Base-by-base conservation (phyloP, 257 asterid genomes). In the Plectranthus barbatus region DNA sequence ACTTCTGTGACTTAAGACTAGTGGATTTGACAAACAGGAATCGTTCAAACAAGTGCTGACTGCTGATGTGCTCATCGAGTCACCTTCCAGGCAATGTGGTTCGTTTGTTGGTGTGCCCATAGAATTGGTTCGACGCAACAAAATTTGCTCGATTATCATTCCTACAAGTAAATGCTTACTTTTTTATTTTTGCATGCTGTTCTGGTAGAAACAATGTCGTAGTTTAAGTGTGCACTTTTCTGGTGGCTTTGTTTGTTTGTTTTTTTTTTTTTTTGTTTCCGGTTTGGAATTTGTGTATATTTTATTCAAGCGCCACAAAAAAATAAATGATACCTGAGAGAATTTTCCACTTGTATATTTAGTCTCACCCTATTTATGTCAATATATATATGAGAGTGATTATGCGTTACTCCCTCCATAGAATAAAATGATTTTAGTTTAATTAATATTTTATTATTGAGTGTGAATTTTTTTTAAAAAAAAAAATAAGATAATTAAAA, bases 21-120 rank as follows among this genome's bases (percentile, higher is more conserved):
- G 52, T 34, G n/a, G 15, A 42, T 54, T 57, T 63, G 18, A 46
- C 56, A 54, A 69, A 66, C 87, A 80, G 90, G 84, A 74, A 70
- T 1, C 67, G 49, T 31, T 80, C 89, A n/a, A 68, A 4, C 76
- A 76, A 72, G 76, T 62, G 71, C 49, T 77, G 81, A 75, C 40
- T 31, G 51, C 37, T 13, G 23, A 40, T 41, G 13, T 9, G 18
- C 6, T 14, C 17, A 42, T 1, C 19, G 7, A 6, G 18, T 12
- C 48, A 4, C 9, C 31, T 49, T 20, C 13, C 33, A 20, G 12
- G 55, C 20, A 4, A 4, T 7, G 5, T 15, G 49, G 15, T 24
- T 9, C 31, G 36, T 29, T 19, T 42, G 41, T 13, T 14, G 4
- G 36, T 8, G 41, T 48, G 55, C 46, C 37, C 7, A 12, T 31